Base-by-base conservation (phyloP, 2,329 filamentous ascomycete species). In the Plectosphaerella sp. region DNA sequence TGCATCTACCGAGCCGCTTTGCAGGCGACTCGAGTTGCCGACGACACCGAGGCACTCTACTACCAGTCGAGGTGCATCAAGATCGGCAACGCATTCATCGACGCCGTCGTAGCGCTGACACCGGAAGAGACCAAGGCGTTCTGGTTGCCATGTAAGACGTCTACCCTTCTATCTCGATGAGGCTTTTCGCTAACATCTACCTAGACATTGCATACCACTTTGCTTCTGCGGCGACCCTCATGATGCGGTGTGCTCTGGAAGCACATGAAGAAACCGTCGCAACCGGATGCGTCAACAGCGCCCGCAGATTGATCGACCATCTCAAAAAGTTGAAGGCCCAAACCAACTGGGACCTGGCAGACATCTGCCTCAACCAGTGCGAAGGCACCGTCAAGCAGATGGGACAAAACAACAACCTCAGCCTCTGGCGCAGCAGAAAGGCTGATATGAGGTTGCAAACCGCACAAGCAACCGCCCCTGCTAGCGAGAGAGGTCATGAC, bases 131-230 rank as follows among this genome's bases (percentile, higher is more conserved):
- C 39, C n/a, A 28, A 41, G 16, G 50, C 24, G 3, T 52, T 52
- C 22, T 52, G 50, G 50, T 22, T 52, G 18, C 50, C 50, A 42
- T 52, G 50, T 52, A 48, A 52, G 39, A 43, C 12, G n/a, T 4
- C 14, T 14, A 9, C 9, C 14, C 10, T 22, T 16, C 3, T 15
- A 22, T 5, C n/a, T 43, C 39, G 39, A 22, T 6, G 3, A 5
- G 22, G 10, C 9, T 14, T 11, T 15, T 15, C n/a, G 39, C 39
- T 14, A 28, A 47, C 24, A 6, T 35, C 14, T 16, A n/a, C 5
- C 42, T 18, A 52, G 50, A 52, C 35, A 41, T 28, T 11, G 45
- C 50, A 7, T 52, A 52, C 28, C 50, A 52, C 24, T 52, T 52
- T 24, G 45, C 46, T 16, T 52, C 50, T 10, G 50, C 50, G 11